Evolutionary conservation across 768 basidiomycete species (phyloP).

Genomic region (Postia placenta): DNA sequence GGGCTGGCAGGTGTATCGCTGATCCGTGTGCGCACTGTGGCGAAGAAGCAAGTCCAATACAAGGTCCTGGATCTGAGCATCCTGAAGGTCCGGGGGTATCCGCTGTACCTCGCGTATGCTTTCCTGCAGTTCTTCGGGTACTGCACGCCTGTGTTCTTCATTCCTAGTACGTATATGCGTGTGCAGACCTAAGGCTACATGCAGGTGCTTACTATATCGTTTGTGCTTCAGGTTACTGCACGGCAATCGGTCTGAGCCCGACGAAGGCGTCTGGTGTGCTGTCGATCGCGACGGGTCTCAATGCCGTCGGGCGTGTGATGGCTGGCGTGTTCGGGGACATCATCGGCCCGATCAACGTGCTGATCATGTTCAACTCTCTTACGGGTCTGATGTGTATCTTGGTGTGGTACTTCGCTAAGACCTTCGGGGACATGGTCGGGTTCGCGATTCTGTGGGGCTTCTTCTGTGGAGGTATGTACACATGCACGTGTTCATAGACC

Average conservation of each 20-base stretch:
- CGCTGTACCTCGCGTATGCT: neutral
- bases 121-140: neutral
- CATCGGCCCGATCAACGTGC: neutral
- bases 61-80: neutral
- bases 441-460: conserved; percentile 1
- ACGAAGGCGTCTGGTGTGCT: neutral
- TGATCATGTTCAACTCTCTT: neutral
- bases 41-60: neutral
- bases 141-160: neutral
- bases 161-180: neutral
- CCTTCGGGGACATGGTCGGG: neutral
- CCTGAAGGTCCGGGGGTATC: neutral
- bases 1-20: neutral
- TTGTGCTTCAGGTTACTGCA: neutral
- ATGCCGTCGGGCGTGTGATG: neutral
- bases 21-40: neutral
- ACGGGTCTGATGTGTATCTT: conserved; percentile 1
- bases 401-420: neutral
- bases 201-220: too few relatives aligned
- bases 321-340: neutral
- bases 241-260: neutral
- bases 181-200: neutral
- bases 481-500: neutral
- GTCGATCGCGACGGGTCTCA: neutral
- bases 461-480: neutral